Base-by-base conservation (phyloP, 2,329 filamentous ascomycete genomes). In the Lithohypha guttulata region DNA sequence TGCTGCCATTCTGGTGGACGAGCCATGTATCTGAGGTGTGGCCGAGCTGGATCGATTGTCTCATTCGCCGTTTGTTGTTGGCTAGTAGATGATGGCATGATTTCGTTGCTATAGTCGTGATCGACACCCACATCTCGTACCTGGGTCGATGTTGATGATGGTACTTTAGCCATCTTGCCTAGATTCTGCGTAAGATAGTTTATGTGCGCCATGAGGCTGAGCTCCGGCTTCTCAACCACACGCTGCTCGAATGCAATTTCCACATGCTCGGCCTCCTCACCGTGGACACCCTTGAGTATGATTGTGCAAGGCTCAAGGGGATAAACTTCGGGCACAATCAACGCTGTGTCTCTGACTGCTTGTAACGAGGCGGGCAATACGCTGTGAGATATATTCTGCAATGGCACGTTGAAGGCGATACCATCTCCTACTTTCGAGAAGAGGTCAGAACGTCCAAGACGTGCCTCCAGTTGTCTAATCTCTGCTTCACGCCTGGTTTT, bases 101-200 rank as follows among this genome's bases (percentile, higher is more conserved):
- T 20, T 5, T 14, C 28, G 22, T 13, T 30, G 20, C 22, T 20
- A 8, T 26, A 28, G 20, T 19, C 29, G 13, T 22, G 13, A n/a
- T 34, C 22, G 15, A 27, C 30, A 26, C 21, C 20, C 20, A 30
- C 22, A 11, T 18, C 18, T 10, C 35, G 31, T 8, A 28, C 14
- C 6, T 32, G 15, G 17, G 40, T 34, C 39, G 51, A 46, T 25
- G 51, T 45, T 36, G 55, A 51, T 4, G 65, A 48, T 2, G 62
- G 63, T 34, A 75, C 69, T 51, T 73, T 79, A 10, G 75, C 77
- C 52, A 89, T 64, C 2, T 63, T 59, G 51, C 83, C 75, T 46
- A 87, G 70, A 50, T 84, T 84, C 55, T 81, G 76, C 2, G 75
- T 69, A 6, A 89, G 62, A 52, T 79, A 84, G 54, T 89, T 89